Percentiles rank a stretch among this genome's conserved stretches.
Conservation (phyloP, 768 basidiomycete genomes). For the Suillus weaverae region DNA sequence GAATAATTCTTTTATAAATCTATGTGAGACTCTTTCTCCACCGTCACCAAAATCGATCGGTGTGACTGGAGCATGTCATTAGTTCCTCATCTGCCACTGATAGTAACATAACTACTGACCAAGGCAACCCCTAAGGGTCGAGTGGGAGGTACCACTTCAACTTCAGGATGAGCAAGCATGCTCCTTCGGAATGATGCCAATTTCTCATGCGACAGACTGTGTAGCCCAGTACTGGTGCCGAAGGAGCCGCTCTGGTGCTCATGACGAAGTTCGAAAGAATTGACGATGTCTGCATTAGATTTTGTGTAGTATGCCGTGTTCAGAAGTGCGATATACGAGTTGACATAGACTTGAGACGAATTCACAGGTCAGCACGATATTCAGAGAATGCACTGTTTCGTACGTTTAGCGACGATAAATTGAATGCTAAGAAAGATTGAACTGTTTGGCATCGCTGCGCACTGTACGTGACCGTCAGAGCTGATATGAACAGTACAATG, state of each 20-base stretch:
- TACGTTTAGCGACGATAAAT: background rate
- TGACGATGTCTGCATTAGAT: too few relatives aligned
- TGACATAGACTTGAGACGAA: constrained; percentile 1
- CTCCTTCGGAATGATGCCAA: too few relatives aligned
- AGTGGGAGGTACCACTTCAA: background rate
- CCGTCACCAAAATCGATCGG: background rate
- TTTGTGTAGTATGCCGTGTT: background rate
- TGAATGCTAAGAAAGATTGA: background rate
- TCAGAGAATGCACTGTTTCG: background rate
- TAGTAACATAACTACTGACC: background rate
- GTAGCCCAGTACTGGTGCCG: too few relatives aligned
- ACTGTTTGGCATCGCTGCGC: background rate
- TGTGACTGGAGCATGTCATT: background rate
- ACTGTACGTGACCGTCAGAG: background rate
- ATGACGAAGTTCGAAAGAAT: background rate
- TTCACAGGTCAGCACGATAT: background rate
- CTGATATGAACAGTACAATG: background rate
- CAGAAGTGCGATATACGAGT: constrained; percentile 8
- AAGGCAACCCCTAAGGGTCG: background rate
- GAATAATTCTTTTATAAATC: background rate
- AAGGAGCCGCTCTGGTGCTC: background rate
- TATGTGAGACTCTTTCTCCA: background rate
- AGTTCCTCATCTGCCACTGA: background rate
- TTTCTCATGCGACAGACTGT: background rate
- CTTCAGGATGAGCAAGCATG: background rate